phyloP scores from a whole-genome alignment of 2,329 filamentous ascomycete genomes.

The Blastomyces gilchristii region DNA sequence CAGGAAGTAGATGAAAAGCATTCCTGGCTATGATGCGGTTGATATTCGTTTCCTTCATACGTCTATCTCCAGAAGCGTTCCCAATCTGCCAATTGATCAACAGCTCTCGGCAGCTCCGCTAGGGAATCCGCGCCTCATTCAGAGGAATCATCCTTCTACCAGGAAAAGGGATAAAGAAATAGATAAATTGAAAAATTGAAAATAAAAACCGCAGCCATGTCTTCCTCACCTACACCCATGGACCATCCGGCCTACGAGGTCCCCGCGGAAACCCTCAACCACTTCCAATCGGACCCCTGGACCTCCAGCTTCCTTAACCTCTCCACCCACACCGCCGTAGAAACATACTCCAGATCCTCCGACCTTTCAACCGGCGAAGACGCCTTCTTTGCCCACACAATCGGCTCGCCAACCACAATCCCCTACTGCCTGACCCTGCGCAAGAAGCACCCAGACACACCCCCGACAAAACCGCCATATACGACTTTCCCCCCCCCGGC shows the following conservation, averaged over 20 bases:
- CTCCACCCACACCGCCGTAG: conserved; percentile 29
- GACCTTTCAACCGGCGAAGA: conserved; percentile 36
- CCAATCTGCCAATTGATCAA: background rate
- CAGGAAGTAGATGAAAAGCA: background rate
- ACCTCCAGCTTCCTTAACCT: conserved; percentile 25
- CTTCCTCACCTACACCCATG: background rate
- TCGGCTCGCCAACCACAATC: conserved; percentile 32
- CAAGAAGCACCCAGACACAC: conserved; percentile 13
- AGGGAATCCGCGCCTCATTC: background rate
- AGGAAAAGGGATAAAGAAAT: background rate
- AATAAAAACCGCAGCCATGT: background rate
- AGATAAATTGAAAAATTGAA: background rate
- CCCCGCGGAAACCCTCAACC: conserved; percentile 13
- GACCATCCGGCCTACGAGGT: conserved; percentile 4
- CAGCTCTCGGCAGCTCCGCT: background rate
- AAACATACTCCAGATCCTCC: conserved; percentile 31
- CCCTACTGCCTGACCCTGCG: conserved; percentile 33
- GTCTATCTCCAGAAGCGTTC: background rate
- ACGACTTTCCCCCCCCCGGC: conserved; percentile 18
- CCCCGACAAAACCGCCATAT: conserved; percentile 15
- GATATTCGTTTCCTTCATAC: background rate
- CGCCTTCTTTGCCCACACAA: conserved; percentile 32
- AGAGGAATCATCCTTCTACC: background rate
- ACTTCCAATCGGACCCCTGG: conserved; percentile 23
- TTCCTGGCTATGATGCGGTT: background rate